Conservation (phyloP, 2,329 filamentous ascomycete genomes). For the Keithomyces neogunnii region DNA sequence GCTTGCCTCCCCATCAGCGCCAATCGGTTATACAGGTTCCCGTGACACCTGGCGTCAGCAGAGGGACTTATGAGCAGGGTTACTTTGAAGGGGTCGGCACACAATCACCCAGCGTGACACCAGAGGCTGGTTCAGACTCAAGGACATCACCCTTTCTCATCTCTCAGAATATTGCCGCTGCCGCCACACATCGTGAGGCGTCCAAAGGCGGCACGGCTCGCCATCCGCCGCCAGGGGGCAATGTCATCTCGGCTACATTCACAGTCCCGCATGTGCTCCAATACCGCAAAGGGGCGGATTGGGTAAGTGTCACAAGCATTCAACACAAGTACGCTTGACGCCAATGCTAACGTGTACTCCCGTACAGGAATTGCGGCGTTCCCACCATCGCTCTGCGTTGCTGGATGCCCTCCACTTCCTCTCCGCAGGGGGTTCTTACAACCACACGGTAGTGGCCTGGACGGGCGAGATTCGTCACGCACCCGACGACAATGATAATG, state of each 20-base stretch:
- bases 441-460: slow-evolving; percentile 88
- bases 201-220: neutral
- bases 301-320: neutral
- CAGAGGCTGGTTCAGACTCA: neutral
- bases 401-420: slow-evolving; percentile 86
- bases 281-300: neutral
- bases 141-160: no score
- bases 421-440: slow-evolving; percentile 74
- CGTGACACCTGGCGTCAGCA: slow-evolving; percentile 6
- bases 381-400: slow-evolving; percentile 78
- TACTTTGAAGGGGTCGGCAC: neutral
- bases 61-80: slow-evolving; percentile 5
- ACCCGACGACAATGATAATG: slow-evolving; percentile 15
- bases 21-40: slow-evolving; percentile 4
- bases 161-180: neutral
- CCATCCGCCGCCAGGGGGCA: neutral
- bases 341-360: neutral
- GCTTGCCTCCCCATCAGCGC: slow-evolving; percentile 5
- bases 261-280: slow-evolving; percentile 2
- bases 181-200: neutral
- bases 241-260: slow-evolving; percentile 6
- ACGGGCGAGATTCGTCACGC: slow-evolving; percentile 64
- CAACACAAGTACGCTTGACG: neutral
- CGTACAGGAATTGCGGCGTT: slow-evolving; percentile 18
- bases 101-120: neutral